Evolutionary conservation across 2,329 filamentous ascomycete genomes (phyloP), one percentile per base, ranked within the genome.

Genomic region (Ambrosiella cleistominuta): DNA sequence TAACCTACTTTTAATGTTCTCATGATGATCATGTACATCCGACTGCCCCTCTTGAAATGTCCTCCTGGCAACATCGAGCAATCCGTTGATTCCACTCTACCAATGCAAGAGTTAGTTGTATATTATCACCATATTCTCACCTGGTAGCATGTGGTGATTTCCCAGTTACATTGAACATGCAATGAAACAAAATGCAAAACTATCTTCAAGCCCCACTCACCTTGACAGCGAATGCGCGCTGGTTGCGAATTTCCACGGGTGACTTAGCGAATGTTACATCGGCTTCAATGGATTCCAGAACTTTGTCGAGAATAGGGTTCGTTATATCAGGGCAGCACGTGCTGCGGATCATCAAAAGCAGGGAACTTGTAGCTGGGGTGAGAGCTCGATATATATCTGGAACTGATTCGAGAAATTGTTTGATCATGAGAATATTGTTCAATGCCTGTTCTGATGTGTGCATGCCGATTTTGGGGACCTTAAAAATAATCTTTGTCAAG

Each of bases 31-130:
- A 63, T 85, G 78, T 3, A 88, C 80, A 67, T 95, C 88, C 54
- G 85, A 79, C 4, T 83, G 93, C 1, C 85, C 81, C 67, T 97
- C 91, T 64, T 93, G 94, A 70, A 93, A 96, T 0, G 88, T 88
- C 65, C 89, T 85, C 4, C 90, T 80, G 39, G 88, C 87, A 42
- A 96, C 86, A 69, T 96, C 91, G 3, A 97, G 78, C 59, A 96
- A 78, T 1, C 87, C 87, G 64, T 88, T 89, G 47, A 93, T 81
- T 0, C 88, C 87, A 51, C 88, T 81, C 78, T 87, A 19, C 3
- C 8, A 7, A 55, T 38, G 8, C 3, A 15, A 17, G 17, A 35
- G 12, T 39, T 3, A 40, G 11, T 49, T 37, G 8, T 8, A 57
- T 39, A 57, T 38, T 27, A 11, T 27, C 36, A 42, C n/a, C 1